Evolutionary conservation across 495 filamentous ascomycete species (phyloP), one percentile per base, ranked within the genome.

Genomic region (Aspergillus bertholletiae): DNA sequence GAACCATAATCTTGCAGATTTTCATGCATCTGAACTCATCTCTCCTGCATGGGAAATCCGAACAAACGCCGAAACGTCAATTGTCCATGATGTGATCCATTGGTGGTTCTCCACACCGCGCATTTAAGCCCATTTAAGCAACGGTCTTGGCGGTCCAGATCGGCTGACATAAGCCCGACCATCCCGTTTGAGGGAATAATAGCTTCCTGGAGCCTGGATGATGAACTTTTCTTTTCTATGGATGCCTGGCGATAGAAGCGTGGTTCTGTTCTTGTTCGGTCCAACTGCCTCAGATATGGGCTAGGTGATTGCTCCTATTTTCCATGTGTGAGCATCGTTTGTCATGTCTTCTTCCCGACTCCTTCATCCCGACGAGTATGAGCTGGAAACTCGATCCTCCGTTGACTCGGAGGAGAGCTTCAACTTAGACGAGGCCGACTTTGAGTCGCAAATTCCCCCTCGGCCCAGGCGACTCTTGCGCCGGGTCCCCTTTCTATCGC

Each of bases 391-490:
- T 46, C 70, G 73, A 24, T 74, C 74, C 6, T 79, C 77, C 0
- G 47, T 70, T 35, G 75, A 80, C 44, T 77, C 76, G 2, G 62
- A 74, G 45, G 74, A 70, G 41, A 73, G 66, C 39, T 76, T 79
- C 57, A 71, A 79, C 54, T 69, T 80, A 23, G 74, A 80, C 49
- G 74, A 75, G 28, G 72, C 65, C 54, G 76, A 79, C 56, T 80
- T 79, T 43, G 75, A 79, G 61, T 68, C 76, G 2, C 74, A 77
- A 56, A 58, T 69, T 7, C 70, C 64, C 9, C 58, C 66, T 3
- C 63, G 53, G 9, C 56, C 66, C 6, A 63, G 68, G 32, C 65
- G 63, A 30, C 48, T 66, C 17, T 32, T 55, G 8, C 62, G 48
- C 20, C 61, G 59, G 37, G 47, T 59, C 12, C 55, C 68, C 7